Conservation (phyloP, 768 basidiomycete species). For the Tulasnella sp. region DNA sequence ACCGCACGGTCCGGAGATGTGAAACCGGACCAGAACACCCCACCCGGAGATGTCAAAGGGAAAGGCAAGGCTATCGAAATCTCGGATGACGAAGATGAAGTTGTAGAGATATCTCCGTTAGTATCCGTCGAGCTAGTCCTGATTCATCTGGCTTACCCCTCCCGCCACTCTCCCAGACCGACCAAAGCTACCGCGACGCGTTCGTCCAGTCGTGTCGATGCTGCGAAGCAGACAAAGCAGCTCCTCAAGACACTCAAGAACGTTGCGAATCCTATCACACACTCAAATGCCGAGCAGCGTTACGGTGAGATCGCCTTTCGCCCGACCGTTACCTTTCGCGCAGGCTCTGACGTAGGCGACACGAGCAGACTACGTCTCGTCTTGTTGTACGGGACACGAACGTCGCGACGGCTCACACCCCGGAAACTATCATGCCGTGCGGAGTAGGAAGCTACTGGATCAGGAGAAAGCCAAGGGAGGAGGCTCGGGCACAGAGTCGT, state of each 20-base stretch:
- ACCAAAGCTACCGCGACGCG: neutral
- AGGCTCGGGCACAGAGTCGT: neutral
- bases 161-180: neutral
- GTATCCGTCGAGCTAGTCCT: neutral
- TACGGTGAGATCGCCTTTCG: constrained; percentile 34
- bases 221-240: constrained; percentile 33
- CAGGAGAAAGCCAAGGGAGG: constrained; percentile 20
- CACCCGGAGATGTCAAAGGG: neutral
- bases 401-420: constrained; percentile 33
- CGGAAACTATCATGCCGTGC: constrained; percentile 27
- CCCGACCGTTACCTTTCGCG: neutral
- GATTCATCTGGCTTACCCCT: neutral
- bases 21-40: neutral
- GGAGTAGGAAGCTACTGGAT: constrained; percentile 35
- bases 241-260: constrained; percentile 51
- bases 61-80: neutral
- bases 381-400: constrained; percentile 60
- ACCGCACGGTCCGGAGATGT: neutral
- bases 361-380: constrained; percentile 43
- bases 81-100: neutral
- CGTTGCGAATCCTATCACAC: constrained; percentile 66
- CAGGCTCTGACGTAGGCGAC: neutral
- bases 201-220: neutral
- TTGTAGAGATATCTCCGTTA: neutral
- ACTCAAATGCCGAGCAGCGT: constrained; percentile 48